Base-by-base conservation (phyloP, 805 yeast genomes). In the Candida dendrica region DNA sequence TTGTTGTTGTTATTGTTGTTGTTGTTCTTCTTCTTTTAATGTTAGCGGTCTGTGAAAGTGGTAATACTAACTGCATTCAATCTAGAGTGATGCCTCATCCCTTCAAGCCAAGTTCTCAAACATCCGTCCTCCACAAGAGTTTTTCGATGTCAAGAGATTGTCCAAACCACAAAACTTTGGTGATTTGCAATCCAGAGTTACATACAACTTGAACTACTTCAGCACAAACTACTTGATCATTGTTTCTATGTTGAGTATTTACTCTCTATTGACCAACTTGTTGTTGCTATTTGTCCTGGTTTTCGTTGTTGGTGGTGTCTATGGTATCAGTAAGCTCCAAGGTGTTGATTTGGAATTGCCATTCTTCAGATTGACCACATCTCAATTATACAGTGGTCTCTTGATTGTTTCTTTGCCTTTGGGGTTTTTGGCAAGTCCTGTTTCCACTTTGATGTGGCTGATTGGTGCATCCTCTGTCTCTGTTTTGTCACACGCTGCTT, bases 391-490 rank as follows among this genome's bases (percentile, higher is more conserved):
- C 71, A 86, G 95, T 20, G 88, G 81, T 10, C 72, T 93, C 52
- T 65, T 87, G 43, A 71, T 88, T 48, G 70, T 91, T 46, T 77
- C 88, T 35, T 69, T 87, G 37, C 95, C 95, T 8, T 72, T 87
- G 51, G 91, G 91, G 19, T 75, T 93, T 55, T 68, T 88, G 48
- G 95, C 97, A 18, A 81, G 91, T 50, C 97, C 98, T 22, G 71
- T 93, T 48, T 76, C 91, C 40, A 85, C 97, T 4, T 62, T 93
- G 62, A 72, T 93, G 70, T 93, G 98, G 98, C 75, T 91, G 52
- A 74, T 84, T 52, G 93, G 95, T 52, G 85, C 95, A 14, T 81
- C 93, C 33, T 82, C 83, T 22, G 82, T 82, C 38, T 62, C 84
- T 31, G 85, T 91, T 34, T 66, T 89, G 37, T 74, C 88, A 3